Conservation (phyloP, 345 rosid genomes). For the Anastatica hierochuntica region DNA sequence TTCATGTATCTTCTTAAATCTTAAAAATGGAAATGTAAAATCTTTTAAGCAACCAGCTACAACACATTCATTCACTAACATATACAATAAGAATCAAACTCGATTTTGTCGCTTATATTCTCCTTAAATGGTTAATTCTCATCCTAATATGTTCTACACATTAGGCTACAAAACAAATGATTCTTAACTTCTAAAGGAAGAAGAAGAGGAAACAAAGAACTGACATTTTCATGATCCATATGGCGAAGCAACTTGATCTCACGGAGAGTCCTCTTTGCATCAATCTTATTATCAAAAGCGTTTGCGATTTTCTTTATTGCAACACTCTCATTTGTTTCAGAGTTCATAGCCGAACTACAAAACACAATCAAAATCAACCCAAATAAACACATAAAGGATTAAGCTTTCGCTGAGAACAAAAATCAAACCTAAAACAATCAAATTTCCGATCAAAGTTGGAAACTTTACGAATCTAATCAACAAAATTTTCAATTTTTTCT, state of each 20-base stretch:
- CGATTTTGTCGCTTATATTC: no score
- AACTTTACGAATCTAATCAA: conserved; percentile 20
- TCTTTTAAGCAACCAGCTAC: neutral
- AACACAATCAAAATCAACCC: neutral
- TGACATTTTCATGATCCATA: conserved; percentile 99
- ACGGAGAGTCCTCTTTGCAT: conserved; percentile 97
- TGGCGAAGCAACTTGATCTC: conserved; percentile 99
- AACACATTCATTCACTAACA: conserved; percentile 13
- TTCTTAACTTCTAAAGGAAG: neutral
- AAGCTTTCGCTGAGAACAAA: no score
- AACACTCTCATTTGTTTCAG: conserved; percentile 80
- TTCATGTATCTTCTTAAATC: no score
- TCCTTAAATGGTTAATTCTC: neutral
- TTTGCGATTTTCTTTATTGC: conserved; percentile 96
- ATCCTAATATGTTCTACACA: neutral
- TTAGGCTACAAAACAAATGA: neutral
- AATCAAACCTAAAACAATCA: neutral
- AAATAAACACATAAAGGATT: no score
- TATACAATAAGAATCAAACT: neutral
- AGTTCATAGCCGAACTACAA: conserved; percentile 78
- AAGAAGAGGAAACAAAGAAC: neutral
- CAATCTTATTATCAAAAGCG: conserved; percentile 94
- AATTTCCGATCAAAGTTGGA: conserved; percentile 3
- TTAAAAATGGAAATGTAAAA: no score
- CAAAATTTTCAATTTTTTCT: neutral